Evolutionary conservation across 2,329 filamentous ascomycete species (phyloP).

Genomic region (Aspergillus jensenii): DNA sequence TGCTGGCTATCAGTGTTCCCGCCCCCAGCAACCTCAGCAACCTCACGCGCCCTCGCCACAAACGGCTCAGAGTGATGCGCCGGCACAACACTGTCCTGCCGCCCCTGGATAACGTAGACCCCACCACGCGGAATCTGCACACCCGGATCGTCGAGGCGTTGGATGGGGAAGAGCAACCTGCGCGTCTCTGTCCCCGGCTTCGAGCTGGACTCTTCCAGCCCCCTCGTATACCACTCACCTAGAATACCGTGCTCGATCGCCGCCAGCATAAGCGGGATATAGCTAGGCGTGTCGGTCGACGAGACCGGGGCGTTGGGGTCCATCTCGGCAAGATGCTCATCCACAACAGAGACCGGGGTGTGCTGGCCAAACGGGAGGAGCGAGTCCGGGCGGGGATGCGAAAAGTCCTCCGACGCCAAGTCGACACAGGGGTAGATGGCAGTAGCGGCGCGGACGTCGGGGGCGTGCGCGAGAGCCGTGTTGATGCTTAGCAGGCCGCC

Average conservation of each 20-base stretch:
- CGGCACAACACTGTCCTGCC: constrained; percentile 33
- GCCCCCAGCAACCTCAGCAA: neutral
- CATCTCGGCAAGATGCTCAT: constrained; percentile 1
- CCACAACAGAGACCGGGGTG: constrained; percentile 13
- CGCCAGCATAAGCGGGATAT: constrained; percentile 20
- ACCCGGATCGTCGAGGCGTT: constrained; percentile 26
- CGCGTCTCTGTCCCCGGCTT: neutral
- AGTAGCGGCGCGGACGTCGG: constrained; percentile 30
- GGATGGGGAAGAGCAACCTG: constrained; percentile 27
- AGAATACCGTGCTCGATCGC: constrained; percentile 19
- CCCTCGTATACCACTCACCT: constrained; percentile 19
- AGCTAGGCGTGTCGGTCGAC: constrained; percentile 10
- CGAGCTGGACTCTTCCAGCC: constrained; percentile 1
- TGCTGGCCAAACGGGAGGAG: constrained; percentile 18
- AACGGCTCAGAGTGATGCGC: constrained; percentile 29
- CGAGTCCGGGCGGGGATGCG: constrained; percentile 2
- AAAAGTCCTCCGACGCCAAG: constrained; percentile 20
- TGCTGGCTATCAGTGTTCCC: too few relatives aligned
- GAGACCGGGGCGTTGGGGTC: constrained; percentile 17
- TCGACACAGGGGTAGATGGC: constrained; percentile 36
- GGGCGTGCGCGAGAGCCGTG: constrained; percentile 26
- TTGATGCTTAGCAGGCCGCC: constrained; percentile 32
- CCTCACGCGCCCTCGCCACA: constrained; percentile 21
- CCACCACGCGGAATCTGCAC: constrained; percentile 29
- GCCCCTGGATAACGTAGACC: constrained; percentile 36